A percentile compares a stretch with the other conserved stretches of the same genome.
These are phyloP conservation scores for Cryptococcus hybrid DNA, from an alignment of 1,284 basidiomycete species.

Conservation along the genomic window DNA sequence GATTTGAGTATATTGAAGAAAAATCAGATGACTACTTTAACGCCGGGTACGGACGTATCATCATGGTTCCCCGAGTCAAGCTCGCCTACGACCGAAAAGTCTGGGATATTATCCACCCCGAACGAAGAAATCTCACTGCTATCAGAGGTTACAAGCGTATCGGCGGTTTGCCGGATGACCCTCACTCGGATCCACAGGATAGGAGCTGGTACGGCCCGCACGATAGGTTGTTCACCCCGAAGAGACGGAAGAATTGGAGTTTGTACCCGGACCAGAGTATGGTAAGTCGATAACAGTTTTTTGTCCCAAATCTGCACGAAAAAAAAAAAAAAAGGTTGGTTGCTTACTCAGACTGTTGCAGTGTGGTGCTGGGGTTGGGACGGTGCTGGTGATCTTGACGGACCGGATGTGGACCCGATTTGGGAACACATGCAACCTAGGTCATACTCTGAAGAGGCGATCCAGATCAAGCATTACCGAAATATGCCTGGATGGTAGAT, in stretches of 20 bases:
- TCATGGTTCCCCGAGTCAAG: conserved; percentile 95
- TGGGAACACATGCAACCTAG: conserved; percentile 82
- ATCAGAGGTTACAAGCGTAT: conserved; percentile 87
- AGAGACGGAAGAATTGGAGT: conserved; percentile 71
- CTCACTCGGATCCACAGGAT: conserved; percentile 90
- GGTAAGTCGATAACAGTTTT: conserved; percentile 57
- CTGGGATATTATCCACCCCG: conserved; percentile 87
- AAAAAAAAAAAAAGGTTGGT: neutral
- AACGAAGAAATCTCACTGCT: conserved; percentile 81
- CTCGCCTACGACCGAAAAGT: conserved; percentile 93
- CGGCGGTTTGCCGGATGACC: conserved; percentile 89
- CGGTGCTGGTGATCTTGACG: conserved; percentile 91
- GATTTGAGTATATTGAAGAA: neutral
- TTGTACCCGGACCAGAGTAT: conserved; percentile 76
- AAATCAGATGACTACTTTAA: conserved; percentile 69
- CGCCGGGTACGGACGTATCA: conserved; percentile 85
- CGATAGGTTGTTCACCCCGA: conserved; percentile 85
- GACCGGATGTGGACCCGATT: conserved; percentile 87
- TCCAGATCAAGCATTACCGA: conserved; percentile 73
- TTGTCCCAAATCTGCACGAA: neutral
- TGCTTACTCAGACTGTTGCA: conserved; percentile 39
- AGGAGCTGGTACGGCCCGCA: conserved; percentile 91
- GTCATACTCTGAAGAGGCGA: conserved; percentile 60
- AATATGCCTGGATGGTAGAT: conserved; percentile 29
- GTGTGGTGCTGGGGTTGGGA: conserved; percentile 99